Evolutionary conservation across 2,329 filamentous ascomycete species (phyloP).

Genomic region (Claviceps capensis): DNA sequence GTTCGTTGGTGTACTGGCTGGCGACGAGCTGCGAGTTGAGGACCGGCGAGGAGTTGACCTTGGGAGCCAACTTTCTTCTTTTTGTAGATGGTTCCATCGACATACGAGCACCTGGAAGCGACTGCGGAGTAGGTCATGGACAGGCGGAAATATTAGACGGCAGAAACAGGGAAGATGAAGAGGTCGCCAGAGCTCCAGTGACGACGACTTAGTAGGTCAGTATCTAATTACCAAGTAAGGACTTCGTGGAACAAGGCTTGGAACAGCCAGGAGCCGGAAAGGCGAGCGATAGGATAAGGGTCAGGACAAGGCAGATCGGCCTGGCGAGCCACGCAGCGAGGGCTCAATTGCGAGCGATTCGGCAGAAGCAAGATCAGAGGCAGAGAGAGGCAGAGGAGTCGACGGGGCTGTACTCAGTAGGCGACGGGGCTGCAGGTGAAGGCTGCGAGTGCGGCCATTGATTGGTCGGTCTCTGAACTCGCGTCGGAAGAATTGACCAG

Average conservation of each 20-base stretch:
- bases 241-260: constrained; percentile 1
- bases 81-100: constrained; percentile 30
- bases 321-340: constrained; percentile 2
- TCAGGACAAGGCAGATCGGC: constrained; percentile 3
- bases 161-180: not conserved
- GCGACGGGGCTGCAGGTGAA: not conserved
- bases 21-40: constrained; percentile 16
- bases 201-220: not conserved
- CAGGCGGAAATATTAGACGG: not conserved
- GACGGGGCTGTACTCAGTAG: not conserved
- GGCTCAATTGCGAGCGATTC: not conserved
- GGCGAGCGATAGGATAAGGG: not conserved
- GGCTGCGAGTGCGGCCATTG: constrained; percentile 4
- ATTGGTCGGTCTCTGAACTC: constrained; percentile 2
- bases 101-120: constrained; percentile 7
- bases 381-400: not conserved
- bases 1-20: constrained; percentile 3
- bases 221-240: not conserved
- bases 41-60: constrained; percentile 21
- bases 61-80: constrained; percentile 30
- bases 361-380: not conserved
- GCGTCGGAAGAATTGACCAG: constrained; percentile 5
- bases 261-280: not conserved
- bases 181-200: not conserved
- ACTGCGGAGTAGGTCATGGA: constrained; percentile 9